Evolutionary conservation across 202 grass and related monocot species (phyloP).

Genomic region (Setaria italica): DNA sequence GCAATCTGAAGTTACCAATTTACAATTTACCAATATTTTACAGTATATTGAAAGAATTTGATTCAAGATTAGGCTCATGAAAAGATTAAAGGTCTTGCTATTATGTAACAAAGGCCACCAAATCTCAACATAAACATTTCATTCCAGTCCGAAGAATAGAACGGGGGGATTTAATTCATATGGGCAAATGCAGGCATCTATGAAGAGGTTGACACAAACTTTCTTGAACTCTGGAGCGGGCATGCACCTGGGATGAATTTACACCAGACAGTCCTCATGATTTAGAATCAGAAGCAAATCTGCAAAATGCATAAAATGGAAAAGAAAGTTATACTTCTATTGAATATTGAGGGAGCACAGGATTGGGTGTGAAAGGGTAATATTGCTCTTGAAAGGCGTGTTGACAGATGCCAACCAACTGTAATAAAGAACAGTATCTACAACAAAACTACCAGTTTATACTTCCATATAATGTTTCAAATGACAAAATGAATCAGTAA

Average conservation of each 20-base stretch:
- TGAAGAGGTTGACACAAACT: conserved; percentile 27
- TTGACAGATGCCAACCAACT: background rate
- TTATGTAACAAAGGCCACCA: conserved; percentile 27
- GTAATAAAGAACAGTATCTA: background rate
- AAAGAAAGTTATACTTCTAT: conserved; percentile 12
- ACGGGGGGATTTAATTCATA: conserved; percentile 19
- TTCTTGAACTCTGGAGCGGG: conserved; percentile 35
- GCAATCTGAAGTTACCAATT: background rate
- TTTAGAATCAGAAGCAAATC: conserved; percentile 37
- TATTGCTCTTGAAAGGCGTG: background rate
- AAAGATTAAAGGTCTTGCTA: conserved; percentile 23
- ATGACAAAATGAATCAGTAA: background rate
- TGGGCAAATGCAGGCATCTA: conserved; percentile 21
- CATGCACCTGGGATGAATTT: conserved; percentile 32
- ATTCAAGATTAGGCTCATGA: conserved; percentile 43
- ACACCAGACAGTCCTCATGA: background rate
- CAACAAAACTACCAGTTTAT: conserved; percentile 11
- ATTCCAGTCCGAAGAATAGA: conserved; percentile 39
- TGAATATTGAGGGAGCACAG: background rate
- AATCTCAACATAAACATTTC: conserved; percentile 37
- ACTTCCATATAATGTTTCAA: background rate
- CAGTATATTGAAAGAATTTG: conserved; percentile 16
- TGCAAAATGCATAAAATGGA: conserved; percentile 37
- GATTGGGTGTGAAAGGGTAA: background rate
- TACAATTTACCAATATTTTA: conserved; percentile 23